phyloP scores from a whole-genome alignment of 176 grass and related monocot genomes.

The Phragmites australis region DNA sequence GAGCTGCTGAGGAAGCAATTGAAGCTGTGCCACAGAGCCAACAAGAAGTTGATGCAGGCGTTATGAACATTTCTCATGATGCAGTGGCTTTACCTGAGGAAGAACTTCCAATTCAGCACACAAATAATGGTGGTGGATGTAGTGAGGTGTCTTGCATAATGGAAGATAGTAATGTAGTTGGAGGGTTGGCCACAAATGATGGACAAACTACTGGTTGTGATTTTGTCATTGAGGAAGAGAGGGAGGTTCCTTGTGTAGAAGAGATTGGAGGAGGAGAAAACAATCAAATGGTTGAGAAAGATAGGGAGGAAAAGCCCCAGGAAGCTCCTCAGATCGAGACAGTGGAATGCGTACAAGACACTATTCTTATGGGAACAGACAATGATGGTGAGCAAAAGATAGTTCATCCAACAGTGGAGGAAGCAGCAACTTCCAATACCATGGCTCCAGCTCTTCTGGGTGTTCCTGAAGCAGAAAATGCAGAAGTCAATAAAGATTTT shows the following conservation, averaged over 20 bases:
- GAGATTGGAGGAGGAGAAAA: conserved; percentile 31
- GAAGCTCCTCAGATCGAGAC: conserved; percentile 19
- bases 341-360: conserved; percentile 30
- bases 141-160: neutral
- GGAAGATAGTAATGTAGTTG: conserved; percentile 16
- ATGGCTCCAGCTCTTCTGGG: neutral
- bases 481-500: neutral
- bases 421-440: neutral
- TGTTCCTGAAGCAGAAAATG: conserved; percentile 14
- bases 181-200: neutral
- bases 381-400: neutral
- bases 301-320: neutral
- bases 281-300: conserved; percentile 23
- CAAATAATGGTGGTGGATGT: conserved; percentile 9
- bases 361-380: neutral
- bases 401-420: conserved; percentile 25
- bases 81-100: conserved; percentile 22
- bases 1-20: conserved; percentile 18
- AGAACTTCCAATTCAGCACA: conserved; percentile 18
- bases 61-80: conserved; percentile 17
- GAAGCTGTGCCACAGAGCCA: neutral
- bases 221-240: conserved; percentile 23
- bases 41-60: conserved; percentile 14
- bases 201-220: neutral
- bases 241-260: conserved; percentile 19